These are phyloP conservation scores for Geosmithia putterillii DNA, from an alignment of 2,329 filamentous ascomycete species.

Conservation along the genomic window DNA sequence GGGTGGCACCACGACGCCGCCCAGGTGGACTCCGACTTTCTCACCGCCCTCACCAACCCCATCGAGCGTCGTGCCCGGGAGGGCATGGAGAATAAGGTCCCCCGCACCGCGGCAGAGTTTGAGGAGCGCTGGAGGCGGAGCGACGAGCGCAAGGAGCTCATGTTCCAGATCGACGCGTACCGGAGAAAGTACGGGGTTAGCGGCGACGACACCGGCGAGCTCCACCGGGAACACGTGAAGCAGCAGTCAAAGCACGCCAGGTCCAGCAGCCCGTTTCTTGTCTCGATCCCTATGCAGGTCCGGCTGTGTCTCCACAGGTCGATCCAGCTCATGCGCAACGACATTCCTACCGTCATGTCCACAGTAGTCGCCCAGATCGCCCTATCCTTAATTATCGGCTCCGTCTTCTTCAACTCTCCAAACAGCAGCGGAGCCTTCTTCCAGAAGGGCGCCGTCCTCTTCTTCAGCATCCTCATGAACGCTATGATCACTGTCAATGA, in stretches of 20 bases:
- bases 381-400: slow-evolving; percentile 51
- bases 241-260: slow-evolving; percentile 42
- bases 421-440: slow-evolving; percentile 47
- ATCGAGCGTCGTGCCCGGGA: not conserved
- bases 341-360: slow-evolving; percentile 50
- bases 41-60: slow-evolving; percentile 47
- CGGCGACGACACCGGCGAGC: slow-evolving; percentile 35
- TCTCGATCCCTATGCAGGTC: too few species aligned
- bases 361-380: slow-evolving; percentile 45
- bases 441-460: slow-evolving; percentile 49
- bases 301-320: slow-evolving; percentile 43
- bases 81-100: slow-evolving; percentile 26
- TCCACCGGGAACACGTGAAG: slow-evolving; percentile 19
- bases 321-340: slow-evolving; percentile 53
- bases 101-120: slow-evolving; percentile 31
- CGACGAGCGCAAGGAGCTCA: slow-evolving; percentile 34
- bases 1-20: slow-evolving; percentile 49
- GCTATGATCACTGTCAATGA: slow-evolving; percentile 46
- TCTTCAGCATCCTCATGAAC: slow-evolving; percentile 53
- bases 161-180: slow-evolving; percentile 39
- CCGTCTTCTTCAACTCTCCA: slow-evolving; percentile 54
- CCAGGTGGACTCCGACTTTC: slow-evolving; percentile 50
- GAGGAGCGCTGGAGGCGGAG: slow-evolving; percentile 38
- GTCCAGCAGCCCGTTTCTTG: slow-evolving; percentile 37
- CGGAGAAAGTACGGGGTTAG: slow-evolving; percentile 36